A percentile compares a stretch with the other conserved stretches of the same genome.
Conservation (phyloP, 2,329 filamentous ascomycete species). For the Zymoseptoria passerinii region DNA sequence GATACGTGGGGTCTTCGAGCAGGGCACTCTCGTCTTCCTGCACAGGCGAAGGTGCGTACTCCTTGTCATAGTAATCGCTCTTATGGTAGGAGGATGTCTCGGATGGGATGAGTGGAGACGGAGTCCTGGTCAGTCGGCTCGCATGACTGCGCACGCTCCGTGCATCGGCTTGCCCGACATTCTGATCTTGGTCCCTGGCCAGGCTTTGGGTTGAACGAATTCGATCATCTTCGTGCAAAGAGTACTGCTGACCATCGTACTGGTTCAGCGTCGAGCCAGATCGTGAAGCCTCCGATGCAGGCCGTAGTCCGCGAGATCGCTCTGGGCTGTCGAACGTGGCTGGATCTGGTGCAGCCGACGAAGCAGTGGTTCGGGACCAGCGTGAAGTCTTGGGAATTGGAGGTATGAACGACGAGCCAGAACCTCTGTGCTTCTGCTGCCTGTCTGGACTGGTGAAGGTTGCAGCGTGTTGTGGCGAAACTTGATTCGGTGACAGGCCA, state of each 20-base stretch:
- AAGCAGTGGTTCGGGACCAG: constrained; percentile 94
- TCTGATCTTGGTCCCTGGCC: constrained; percentile 10
- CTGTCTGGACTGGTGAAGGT: constrained; percentile 55
- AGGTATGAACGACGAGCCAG: constrained; percentile 59
- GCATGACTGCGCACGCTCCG: constrained; percentile 31
- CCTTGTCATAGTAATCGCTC: constrained; percentile 13
- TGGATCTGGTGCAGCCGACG: constrained; percentile 56
- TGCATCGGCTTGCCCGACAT: constrained; percentile 16
- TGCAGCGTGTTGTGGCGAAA: constrained; percentile 48
- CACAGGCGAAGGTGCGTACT: constrained; percentile 16
- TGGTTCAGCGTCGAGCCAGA: constrained; percentile 67
- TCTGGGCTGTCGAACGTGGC: constrained; percentile 24
- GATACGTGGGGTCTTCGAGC: constrained; percentile 64
- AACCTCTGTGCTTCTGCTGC: constrained; percentile 81
- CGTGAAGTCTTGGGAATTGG: constrained; percentile 75
- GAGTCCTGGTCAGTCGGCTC: constrained; percentile 32
- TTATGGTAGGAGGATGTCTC: constrained; percentile 34
- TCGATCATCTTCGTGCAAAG: constrained; percentile 52
- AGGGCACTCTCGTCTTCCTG: constrained; percentile 21
- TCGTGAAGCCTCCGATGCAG: constrained; percentile 59
- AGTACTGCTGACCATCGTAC: constrained; percentile 43
- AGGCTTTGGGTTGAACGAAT: constrained; percentile 32
- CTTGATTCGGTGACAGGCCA: constrained; percentile 27
- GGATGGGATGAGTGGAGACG: constrained; percentile 47
- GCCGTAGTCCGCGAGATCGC: constrained; percentile 31